phyloP scores from a whole-genome alignment of 2,329 filamentous ascomycete species.

The Fusarium succisae region DNA sequence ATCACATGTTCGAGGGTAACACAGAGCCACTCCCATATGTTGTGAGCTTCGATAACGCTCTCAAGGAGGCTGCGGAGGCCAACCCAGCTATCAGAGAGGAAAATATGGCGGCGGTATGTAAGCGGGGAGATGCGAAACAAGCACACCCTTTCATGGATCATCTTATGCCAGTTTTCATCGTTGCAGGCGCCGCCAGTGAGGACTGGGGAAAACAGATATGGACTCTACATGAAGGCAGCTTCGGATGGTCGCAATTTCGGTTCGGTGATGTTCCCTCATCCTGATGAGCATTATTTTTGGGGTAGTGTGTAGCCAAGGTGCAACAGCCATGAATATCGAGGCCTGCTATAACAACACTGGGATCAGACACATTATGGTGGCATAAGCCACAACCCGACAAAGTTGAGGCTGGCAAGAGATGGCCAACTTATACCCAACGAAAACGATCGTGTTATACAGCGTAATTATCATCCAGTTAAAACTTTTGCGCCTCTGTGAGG shows the following conservation, averaged over 20 bases:
- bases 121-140: constrained; percentile 56
- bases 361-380: neutral
- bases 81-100: constrained; percentile 50
- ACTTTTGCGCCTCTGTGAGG: neutral
- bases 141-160: constrained; percentile 62
- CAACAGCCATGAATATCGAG: neutral
- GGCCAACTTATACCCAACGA: neutral
- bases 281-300: neutral
- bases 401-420: neutral
- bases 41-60: constrained; percentile 71
- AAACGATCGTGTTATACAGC: neutral
- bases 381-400: neutral
- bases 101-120: constrained; percentile 51
- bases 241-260: constrained; percentile 59
- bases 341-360: neutral
- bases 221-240: constrained; percentile 56
- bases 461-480: neutral
- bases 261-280: constrained; percentile 51
- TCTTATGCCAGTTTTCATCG: constrained; percentile 59
- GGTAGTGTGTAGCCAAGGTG: constrained; percentile 4
- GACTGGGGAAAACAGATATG: constrained; percentile 55
- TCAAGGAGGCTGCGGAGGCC: constrained; percentile 71
- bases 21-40: constrained; percentile 63
- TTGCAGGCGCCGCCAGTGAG: constrained; percentile 56
- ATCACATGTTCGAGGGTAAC: constrained; percentile 47